Evolutionary conservation across 2,329 filamentous ascomycete genomes (phyloP).

Genomic region (Akanthomyces dipterigenus): DNA sequence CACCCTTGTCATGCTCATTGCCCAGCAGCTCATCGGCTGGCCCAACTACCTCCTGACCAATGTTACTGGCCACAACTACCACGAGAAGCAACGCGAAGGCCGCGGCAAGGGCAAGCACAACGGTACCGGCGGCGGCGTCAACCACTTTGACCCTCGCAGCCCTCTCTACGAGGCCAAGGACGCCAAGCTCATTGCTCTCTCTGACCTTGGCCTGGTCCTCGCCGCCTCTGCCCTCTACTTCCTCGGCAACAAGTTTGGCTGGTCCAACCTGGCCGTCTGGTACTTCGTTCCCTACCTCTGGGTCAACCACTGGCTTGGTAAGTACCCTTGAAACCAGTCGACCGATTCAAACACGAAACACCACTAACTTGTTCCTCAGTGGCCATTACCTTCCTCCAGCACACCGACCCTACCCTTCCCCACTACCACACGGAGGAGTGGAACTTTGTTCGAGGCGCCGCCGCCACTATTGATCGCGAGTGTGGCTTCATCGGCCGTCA

Average conservation of each 20-base stretch:
- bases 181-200: conserved; percentile 76
- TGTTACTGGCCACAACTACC: conserved; percentile 92
- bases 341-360: conserved; percentile 21
- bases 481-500: conserved; percentile 92
- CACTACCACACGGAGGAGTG: conserved; percentile 84
- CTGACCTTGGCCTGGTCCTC: conserved; percentile 73
- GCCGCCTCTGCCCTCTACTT: conserved; percentile 55
- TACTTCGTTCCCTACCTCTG: conserved; percentile 92
- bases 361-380: conserved; percentile 42
- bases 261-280: conserved; percentile 84
- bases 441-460: conserved; percentile 90
- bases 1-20: conserved; percentile 66
- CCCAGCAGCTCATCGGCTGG: conserved; percentile 90
- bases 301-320: conserved; percentile 99
- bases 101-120: conserved; percentile 91
- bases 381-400: conserved; percentile 94
- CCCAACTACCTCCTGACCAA: conserved; percentile 86
- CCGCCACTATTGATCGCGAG: conserved; percentile 93
- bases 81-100: conserved; percentile 84
- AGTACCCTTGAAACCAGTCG: conserved; percentile 32
- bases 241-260: conserved; percentile 73
- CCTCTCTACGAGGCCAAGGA: conserved; percentile 91
- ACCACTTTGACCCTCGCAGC: conserved; percentile 87
- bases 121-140: conserved; percentile 72
- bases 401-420: conserved; percentile 89